Evolutionary conservation across 192 early-diverging fungal genomes (phyloP).

Genomic region (Podila horticola): DNA sequence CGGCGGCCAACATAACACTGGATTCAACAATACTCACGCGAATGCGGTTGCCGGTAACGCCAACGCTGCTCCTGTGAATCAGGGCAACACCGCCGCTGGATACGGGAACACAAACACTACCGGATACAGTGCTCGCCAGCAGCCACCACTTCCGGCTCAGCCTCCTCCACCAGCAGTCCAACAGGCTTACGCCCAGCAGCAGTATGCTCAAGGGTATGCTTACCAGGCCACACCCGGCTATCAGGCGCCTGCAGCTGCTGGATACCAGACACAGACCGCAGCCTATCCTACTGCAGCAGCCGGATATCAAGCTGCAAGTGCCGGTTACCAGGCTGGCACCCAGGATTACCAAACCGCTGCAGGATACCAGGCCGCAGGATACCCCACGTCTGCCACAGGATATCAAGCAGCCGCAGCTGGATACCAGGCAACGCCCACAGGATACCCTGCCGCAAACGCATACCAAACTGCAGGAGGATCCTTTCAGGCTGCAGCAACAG

Average conservation of each 20-base stretch:
- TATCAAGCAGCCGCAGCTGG: constrained; percentile 25
- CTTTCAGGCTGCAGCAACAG: constrained; percentile 5
- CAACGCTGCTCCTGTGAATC: constrained; percentile 25
- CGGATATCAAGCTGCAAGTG: neutral
- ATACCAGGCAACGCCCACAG: neutral
- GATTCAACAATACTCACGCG: constrained; percentile 16
- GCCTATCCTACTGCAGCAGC: neutral
- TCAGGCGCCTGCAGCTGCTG: constrained; percentile 14
- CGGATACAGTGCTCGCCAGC: constrained; percentile 27
- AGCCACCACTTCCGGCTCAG: constrained; percentile 36
- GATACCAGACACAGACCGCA: constrained; percentile 10
- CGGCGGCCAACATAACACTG: constrained; percentile 30
- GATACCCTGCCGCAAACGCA: constrained; percentile 5
- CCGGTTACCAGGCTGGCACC: neutral
- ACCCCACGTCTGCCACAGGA: constrained; percentile 8
- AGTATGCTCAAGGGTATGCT: constrained; percentile 37
- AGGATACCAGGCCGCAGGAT: constrained; percentile 13
- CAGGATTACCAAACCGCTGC: constrained; percentile 22
- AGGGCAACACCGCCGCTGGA: constrained; percentile 12
- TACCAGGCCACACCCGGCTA: constrained; percentile 21
- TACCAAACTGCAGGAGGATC: constrained; percentile 5
- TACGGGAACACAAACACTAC: constrained; percentile 8
- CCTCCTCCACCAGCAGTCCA: constrained; percentile 37
- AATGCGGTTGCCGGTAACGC: neutral
- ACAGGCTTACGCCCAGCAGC: constrained; percentile 34